Percentiles rank a stretch among this genome's conserved stretches.
These are phyloP conservation scores for Euphorbia pulcherrima DNA, from an alignment of 345 rosid species.

Conservation along the genomic window DNA sequence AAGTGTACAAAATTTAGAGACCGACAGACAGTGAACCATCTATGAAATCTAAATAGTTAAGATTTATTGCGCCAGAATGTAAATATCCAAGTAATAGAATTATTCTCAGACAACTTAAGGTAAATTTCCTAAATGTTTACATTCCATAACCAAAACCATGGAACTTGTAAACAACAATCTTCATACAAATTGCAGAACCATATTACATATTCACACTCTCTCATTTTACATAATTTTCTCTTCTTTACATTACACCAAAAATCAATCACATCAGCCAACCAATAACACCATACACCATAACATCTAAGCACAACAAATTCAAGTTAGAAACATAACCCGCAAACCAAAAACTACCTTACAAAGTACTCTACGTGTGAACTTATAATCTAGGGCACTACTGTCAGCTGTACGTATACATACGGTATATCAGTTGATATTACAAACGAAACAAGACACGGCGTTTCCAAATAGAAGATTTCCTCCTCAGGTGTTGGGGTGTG, in stretches of 20 bases:
- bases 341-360: background rate
- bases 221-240: background rate
- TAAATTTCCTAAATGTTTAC: background rate
- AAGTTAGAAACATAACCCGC: conserved; percentile 12
- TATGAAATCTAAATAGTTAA: too few relatives aligned
- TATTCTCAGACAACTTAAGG: too few relatives aligned
- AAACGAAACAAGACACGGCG: conserved; percentile 17
- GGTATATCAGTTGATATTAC: conserved; percentile 1
- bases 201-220: background rate
- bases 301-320: conserved; percentile 10
- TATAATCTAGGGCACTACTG: conserved; percentile 3
- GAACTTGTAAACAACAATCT: background rate
- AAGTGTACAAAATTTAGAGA: too few relatives aligned
- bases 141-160: conserved; percentile 1
- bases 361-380: background rate
- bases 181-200: conserved; percentile 3
- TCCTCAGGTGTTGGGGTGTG: conserved; percentile 25
- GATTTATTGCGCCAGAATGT: too few relatives aligned
- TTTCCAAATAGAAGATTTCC: conserved; percentile 27
- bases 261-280: background rate
- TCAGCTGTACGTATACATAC: background rate
- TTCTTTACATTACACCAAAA: background rate
- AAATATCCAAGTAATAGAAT: too few relatives aligned
- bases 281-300: background rate
- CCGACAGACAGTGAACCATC: too few relatives aligned